Evolutionary conservation across 1,284 basidiomycete genomes (phyloP), one percentile per base, ranked within the genome.

Genomic region (Meira nashicola): DNA sequence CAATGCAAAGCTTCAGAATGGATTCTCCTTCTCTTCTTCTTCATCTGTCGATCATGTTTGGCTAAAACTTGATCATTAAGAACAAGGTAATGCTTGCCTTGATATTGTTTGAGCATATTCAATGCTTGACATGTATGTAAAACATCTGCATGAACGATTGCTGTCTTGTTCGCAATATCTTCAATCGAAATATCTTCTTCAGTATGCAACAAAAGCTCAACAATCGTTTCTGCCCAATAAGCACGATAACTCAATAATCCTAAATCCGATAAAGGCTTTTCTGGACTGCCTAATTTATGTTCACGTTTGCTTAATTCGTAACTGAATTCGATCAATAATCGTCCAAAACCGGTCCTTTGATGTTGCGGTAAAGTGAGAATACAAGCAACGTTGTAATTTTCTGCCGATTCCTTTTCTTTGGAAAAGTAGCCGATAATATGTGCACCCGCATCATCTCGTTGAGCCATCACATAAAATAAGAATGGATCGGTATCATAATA

Each of bases 401-500:
- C 91, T 55, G 89, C 87, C 77, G 90, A 94, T 51, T 90, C 84
- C 82, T 99, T 99, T 83, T 99, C 95, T 80, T 99, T 99, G 80
- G 89, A 92, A 78, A 97, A 99, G 80, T 99, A 99, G 11, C 95
- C 95, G 50, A 99, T 89, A 76, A 98, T 98, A 51, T 90, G 88
- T 25, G 91, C 89, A 6, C 94, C 95, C 44, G 84, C 80, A 51
- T 92, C 89, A 80, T 96, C 90, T 59, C 86, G 84, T 79, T 96
- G 90, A 2, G 93, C 90, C 82, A 96, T 92, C 71, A 98, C 90
- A 80, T 99, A 99, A 81, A 98, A 99, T 37, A 99, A 82, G 81
- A 99, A 99, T 0, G 95, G 95, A 79, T 98, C 95, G 62, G 98
- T 95, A 79, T 99, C 95, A 81, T 99, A 98, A 81, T 98, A 98